Conservation (phyloP, 495 filamentous ascomycete genomes). For the Astrocystis sublimbata region DNA sequence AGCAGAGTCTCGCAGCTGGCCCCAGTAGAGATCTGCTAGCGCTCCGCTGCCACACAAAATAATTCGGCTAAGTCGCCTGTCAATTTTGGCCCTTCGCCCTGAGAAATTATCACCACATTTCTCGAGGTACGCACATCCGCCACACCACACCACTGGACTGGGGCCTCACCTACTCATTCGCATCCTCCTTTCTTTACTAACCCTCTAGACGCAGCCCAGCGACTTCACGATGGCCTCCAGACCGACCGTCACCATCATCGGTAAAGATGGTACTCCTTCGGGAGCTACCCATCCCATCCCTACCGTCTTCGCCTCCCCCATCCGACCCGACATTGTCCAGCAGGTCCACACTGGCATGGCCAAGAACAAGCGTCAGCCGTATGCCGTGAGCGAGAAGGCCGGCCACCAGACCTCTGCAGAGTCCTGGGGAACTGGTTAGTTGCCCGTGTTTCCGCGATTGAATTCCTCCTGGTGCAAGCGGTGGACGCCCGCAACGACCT, state of each 20-base stretch:
- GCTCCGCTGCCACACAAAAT: constrained; percentile 37
- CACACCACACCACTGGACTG: constrained; percentile 10
- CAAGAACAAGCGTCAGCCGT: constrained; percentile 99
- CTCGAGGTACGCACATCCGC: constrained; percentile 31
- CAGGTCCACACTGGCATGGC: constrained; percentile 98
- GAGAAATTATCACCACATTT: constrained; percentile 26
- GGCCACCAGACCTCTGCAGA: constrained; percentile 99
- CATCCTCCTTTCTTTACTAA: not conserved
- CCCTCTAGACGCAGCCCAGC: constrained; percentile 20
- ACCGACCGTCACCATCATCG: constrained; percentile 93
- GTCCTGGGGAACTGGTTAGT: constrained; percentile 99
- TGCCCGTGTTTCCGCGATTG: constrained; percentile 20
- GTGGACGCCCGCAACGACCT: constrained; percentile 56
- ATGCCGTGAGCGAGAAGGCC: constrained; percentile 99
- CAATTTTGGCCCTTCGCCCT: constrained; percentile 28
- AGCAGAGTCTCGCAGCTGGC: not conserved
- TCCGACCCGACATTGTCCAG: constrained; percentile 99
- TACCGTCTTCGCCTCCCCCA: constrained; percentile 90
- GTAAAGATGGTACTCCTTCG: constrained; percentile 86
- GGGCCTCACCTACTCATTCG: constrained; percentile 3
- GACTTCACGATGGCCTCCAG: constrained; percentile 79
- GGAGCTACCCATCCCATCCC: constrained; percentile 86
- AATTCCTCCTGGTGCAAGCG: not conserved
- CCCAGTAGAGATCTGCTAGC: constrained; percentile 28
- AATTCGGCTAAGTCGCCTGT: constrained; percentile 25